Percentiles rank a stretch among this genome's conserved stretches.
These are phyloP conservation scores for Leccinum variicolor DNA, from an alignment of 768 basidiomycete genomes.

Conservation along the genomic window DNA sequence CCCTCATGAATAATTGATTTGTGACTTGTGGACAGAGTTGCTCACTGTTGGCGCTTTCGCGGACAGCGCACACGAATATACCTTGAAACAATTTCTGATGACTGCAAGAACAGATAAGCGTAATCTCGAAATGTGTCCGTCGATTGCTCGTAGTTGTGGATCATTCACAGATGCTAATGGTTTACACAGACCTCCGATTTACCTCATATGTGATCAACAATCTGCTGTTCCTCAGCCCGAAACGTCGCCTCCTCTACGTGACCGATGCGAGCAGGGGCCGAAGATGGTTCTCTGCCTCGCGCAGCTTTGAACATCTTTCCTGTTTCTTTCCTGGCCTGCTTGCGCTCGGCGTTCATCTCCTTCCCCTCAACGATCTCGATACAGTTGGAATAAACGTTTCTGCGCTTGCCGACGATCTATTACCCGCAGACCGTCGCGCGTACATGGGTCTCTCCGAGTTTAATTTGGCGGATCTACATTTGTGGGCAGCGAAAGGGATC, in stretches of 20 bases:
- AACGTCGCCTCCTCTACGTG: conserved; percentile 45
- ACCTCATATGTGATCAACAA: conserved; percentile 60
- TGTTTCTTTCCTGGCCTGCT: conserved; percentile 78
- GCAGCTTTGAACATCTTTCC: conserved; percentile 67
- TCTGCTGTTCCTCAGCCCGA: conserved; percentile 30
- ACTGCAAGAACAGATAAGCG: conserved; percentile 57
- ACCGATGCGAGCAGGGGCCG: conserved; percentile 43
- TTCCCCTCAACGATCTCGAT: conserved; percentile 53
- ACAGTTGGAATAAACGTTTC: conserved; percentile 43
- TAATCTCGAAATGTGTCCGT: conserved; percentile 66
- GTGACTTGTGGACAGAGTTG: conserved; percentile 22
- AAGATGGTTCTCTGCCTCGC: conserved; percentile 32
- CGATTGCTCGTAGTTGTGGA: too few relatives aligned
- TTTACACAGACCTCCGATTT: conserved; percentile 49
- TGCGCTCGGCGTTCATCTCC: conserved; percentile 63
- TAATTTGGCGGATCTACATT: conserved; percentile 56
- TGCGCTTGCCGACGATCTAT: conserved; percentile 29
- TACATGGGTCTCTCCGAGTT: conserved; percentile 39
- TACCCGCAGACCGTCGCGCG: conserved; percentile 21
- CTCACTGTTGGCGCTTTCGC: conserved; percentile 61
- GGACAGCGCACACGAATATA: conserved; percentile 76
- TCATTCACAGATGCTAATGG: neutral
- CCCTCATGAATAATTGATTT: neutral
- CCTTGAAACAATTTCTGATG: conserved; percentile 68
- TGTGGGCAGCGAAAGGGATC: conserved; percentile 73